Conservation (phyloP, 225 moss, liverwort and hornwort genomes). For the Marchantia paleacea region DNA sequence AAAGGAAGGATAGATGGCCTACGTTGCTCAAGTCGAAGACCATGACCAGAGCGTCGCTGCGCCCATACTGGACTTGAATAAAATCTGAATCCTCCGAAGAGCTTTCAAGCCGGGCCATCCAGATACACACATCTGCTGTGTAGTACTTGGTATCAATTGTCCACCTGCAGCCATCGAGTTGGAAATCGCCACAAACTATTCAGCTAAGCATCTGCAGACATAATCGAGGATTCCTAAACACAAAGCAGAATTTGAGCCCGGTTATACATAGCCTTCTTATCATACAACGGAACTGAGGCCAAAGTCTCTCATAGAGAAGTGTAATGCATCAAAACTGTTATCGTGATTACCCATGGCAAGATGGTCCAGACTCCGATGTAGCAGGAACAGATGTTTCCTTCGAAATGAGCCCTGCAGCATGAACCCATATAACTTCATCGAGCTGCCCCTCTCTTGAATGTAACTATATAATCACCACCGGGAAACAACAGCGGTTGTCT, state of each 20-base stretch:
- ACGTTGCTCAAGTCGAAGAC: conserved; percentile 92
- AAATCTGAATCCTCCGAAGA: conserved; percentile 36
- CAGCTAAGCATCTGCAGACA: background rate
- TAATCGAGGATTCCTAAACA: background rate
- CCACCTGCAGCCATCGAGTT: conserved; percentile 60
- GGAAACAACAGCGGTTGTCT: background rate
- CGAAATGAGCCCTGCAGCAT: conserved; percentile 48
- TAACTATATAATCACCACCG: background rate
- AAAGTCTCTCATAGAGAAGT: background rate
- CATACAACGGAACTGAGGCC: background rate
- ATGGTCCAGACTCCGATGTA: conserved; percentile 49
- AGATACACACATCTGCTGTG: conserved; percentile 78
- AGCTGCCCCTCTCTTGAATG: background rate
- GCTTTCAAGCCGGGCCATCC: conserved; percentile 57
- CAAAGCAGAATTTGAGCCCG: too few species aligned
- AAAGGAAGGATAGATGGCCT: background rate
- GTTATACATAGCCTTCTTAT: too few species aligned
- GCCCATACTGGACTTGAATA: conserved; percentile 43
- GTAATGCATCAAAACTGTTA: background rate
- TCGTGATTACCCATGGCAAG: conserved; percentile 60
- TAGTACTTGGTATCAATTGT: conserved; percentile 92
- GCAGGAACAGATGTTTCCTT: conserved; percentile 45
- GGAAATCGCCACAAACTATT: background rate
- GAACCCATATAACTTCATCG: background rate
- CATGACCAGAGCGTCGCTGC: conserved; percentile 86